Conservation (phyloP, 2,329 filamentous ascomycete genomes). For the Didymella sp. region DNA sequence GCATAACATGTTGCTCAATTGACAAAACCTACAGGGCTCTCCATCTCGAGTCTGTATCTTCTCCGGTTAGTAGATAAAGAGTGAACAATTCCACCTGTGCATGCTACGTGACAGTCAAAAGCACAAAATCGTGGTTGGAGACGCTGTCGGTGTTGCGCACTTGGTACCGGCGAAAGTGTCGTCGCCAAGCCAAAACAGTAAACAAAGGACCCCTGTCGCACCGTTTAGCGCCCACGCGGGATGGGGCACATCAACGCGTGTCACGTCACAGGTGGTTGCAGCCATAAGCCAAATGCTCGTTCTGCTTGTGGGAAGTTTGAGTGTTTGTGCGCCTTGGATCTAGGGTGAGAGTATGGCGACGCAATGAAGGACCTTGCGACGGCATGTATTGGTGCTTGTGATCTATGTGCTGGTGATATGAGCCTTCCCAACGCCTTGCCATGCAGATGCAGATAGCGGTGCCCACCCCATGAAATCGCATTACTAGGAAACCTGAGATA, state of each 20-base stretch:
- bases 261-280: not conserved
- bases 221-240: constrained; percentile 10
- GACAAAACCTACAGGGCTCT: constrained; percentile 39
- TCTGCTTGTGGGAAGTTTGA: not conserved
- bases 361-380: not conserved
- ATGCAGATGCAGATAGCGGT: constrained; percentile 13
- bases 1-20: not conserved
- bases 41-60: constrained; percentile 35
- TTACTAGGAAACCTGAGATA: not conserved
- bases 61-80: constrained; percentile 17
- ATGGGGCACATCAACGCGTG: constrained; percentile 3
- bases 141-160: constrained; percentile 21
- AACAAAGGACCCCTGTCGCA: constrained; percentile 18
- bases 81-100: constrained; percentile 31
- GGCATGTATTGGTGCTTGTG: not conserved
- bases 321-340: too few relatives aligned
- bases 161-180: constrained; percentile 10
- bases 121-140: constrained; percentile 25
- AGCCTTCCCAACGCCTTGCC: constrained; percentile 15
- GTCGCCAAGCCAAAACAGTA: constrained; percentile 10
- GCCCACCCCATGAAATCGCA: constrained; percentile 11
- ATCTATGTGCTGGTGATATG: not conserved
- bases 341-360: too few relatives aligned
- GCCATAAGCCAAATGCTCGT: not conserved
- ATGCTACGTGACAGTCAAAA: constrained; percentile 29